phyloP scores from a whole-genome alignment of 441 rosid species.

The Arabidopsis hybrid region DNA sequence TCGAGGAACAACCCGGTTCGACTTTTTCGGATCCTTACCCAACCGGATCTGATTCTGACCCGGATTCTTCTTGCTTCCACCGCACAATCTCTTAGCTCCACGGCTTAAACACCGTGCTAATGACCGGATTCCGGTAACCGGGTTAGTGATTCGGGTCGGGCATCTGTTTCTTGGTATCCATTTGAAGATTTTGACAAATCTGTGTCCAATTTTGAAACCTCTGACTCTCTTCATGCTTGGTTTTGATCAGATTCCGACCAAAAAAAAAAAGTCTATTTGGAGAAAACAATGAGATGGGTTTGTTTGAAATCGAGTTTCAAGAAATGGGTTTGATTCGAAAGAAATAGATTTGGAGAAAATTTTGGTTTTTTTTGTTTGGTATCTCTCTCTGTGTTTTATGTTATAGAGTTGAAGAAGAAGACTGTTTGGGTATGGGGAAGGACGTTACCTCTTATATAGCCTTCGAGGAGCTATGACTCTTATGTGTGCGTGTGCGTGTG shows the following conservation, averaged over 20 bases:
- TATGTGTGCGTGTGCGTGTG: conserved; percentile 29
- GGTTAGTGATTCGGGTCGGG: conserved; percentile 34
- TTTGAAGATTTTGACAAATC: conserved; percentile 56
- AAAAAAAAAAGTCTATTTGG: neutral
- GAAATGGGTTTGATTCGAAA: neutral
- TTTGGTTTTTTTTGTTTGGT: neutral
- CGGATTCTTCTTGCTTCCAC: conserved; percentile 30
- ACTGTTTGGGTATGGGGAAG: conserved; percentile 18
- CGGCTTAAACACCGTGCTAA: conserved; percentile 49
- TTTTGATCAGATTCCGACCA: neutral
- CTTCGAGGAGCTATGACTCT: conserved; percentile 16
- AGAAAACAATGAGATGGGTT: conserved; percentile 17
- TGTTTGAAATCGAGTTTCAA: neutral
- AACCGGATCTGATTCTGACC: conserved; percentile 49
- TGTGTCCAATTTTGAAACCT: conserved; percentile 64
- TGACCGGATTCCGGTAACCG: conserved; percentile 49
- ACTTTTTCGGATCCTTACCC: conserved; percentile 45
- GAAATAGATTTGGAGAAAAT: neutral
- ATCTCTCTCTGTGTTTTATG: neutral
- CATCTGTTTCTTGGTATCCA: conserved; percentile 45
- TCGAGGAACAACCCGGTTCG: conserved; percentile 50
- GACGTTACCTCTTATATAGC: conserved; percentile 31
- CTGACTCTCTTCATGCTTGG: conserved; percentile 50
- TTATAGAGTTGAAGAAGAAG: conserved; percentile 20
- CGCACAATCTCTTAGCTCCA: conserved; percentile 47